Percentiles rank a stretch among this genome's conserved stretches.
Evolutionary conservation across 495 filamentous ascomycete genomes (phyloP).

Genomic region (Penicillium taxi): DNA sequence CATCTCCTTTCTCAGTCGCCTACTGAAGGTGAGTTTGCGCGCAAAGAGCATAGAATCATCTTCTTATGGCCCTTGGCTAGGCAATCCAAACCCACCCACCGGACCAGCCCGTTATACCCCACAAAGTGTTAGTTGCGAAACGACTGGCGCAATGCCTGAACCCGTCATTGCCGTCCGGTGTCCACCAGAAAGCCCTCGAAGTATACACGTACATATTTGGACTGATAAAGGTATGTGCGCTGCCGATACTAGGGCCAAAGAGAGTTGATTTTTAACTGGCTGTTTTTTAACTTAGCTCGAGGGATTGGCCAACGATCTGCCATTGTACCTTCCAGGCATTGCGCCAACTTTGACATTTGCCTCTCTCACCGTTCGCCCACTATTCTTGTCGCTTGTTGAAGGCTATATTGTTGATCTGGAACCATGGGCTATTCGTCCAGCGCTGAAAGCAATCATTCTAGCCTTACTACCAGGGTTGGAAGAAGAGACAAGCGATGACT

Average conservation of each 20-base stretch:
- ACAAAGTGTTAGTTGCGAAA: conserved; percentile 77
- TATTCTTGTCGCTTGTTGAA: conserved; percentile 78
- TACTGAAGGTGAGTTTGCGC: conserved; percentile 64
- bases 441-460: conserved; percentile 80
- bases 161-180: conserved; percentile 84
- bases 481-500: conserved; percentile 94
- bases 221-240: conserved; percentile 25
- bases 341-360: conserved; percentile 86
- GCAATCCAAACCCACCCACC: conserved; percentile 81
- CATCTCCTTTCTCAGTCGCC: conserved; percentile 87
- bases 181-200: conserved; percentile 97
- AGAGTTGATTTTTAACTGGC: background rate
- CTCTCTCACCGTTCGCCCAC: conserved; percentile 76
- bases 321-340: conserved; percentile 82
- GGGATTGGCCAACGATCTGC: conserved; percentile 69
- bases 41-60: background rate
- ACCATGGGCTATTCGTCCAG: conserved; percentile 63
- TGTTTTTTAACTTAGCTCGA: conserved; percentile 40
- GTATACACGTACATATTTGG: conserved; percentile 84
- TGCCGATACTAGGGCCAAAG: background rate
- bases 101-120: conserved; percentile 63
- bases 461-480: conserved; percentile 84
- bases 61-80: conserved; percentile 37
- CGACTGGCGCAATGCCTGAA: conserved; percentile 92
- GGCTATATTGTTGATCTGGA: conserved; percentile 67